phyloP scores from a whole-genome alignment of 2,329 filamentous ascomycete genomes.

The Hypoxylon sp. region DNA sequence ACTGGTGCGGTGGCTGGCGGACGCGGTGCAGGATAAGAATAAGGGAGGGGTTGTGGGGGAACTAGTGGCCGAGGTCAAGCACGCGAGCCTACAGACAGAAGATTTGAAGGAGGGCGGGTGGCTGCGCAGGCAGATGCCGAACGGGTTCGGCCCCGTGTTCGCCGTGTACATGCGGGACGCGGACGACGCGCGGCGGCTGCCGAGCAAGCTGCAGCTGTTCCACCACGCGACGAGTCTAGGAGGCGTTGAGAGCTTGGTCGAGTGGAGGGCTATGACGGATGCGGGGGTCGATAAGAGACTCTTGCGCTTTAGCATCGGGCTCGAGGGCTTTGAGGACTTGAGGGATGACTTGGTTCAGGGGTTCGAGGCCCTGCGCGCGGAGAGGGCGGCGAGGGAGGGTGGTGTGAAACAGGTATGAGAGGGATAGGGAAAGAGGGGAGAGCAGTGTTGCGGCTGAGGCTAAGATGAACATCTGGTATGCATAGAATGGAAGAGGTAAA shows the following conservation, averaged over 20 bases:
- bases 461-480: not conserved
- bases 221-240: slow-evolving; percentile 96
- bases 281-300: slow-evolving; percentile 77
- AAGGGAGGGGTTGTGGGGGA: slow-evolving; percentile 58
- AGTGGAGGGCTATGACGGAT: slow-evolving; percentile 96
- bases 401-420: slow-evolving; percentile 31
- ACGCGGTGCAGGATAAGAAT: slow-evolving; percentile 48
- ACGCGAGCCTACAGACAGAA: slow-evolving; percentile 84
- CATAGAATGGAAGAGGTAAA: not conserved
- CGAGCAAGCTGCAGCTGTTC: slow-evolving; percentile 85
- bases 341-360: slow-evolving; percentile 79
- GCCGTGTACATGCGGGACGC: slow-evolving; percentile 75
- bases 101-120: slow-evolving; percentile 72
- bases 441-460: not conserved
- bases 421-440: not conserved
- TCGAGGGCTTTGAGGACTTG: slow-evolving; percentile 90
- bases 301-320: slow-evolving; percentile 85
- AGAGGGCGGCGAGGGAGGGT: slow-evolving; percentile 47
- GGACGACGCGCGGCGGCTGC: slow-evolving; percentile 75
- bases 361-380: slow-evolving; percentile 68
- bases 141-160: slow-evolving; percentile 92
- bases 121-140: slow-evolving; percentile 90
- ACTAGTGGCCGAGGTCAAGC: slow-evolving; percentile 74
- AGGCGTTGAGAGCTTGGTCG: slow-evolving; percentile 94
- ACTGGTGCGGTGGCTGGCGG: slow-evolving; percentile 80